Evolutionary conservation across 2,329 filamentous ascomycete species (phyloP).

Genomic region (Monilinia fructigena): DNA sequence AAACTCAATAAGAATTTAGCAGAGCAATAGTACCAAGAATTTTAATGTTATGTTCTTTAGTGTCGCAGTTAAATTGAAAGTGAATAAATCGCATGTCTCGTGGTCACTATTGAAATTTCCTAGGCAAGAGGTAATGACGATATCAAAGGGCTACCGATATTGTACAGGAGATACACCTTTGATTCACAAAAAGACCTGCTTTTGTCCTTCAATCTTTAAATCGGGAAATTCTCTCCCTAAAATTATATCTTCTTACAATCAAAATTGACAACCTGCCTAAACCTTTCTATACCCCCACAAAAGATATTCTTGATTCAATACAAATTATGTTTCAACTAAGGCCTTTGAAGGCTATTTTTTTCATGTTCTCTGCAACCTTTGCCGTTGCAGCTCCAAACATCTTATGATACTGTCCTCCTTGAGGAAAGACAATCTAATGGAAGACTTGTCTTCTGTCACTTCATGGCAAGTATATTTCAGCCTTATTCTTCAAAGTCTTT

Average conservation of each 20-base stretch:
- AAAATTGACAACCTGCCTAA: not conserved
- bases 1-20: not conserved
- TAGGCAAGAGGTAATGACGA: not conserved
- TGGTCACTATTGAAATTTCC: not conserved
- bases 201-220: not conserved
- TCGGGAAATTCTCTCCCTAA: not conserved
- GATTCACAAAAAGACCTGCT: not conserved
- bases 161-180: not conserved
- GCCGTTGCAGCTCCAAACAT: constrained; percentile 13
- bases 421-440: constrained; percentile 19
- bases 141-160: not conserved
- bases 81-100: not conserved
- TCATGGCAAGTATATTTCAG: constrained; percentile 25
- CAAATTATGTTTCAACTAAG: not conserved
- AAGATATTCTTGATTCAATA: not conserved
- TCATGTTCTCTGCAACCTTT: constrained; percentile 12
- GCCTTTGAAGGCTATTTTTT: not conserved
- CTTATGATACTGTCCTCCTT: not conserved
- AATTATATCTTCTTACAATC: not conserved
- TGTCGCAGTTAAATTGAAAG: not conserved
- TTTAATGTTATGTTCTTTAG: not conserved
- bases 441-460: constrained; percentile 30
- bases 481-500: not conserved
- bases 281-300: not conserved
- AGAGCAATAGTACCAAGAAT: not conserved